Conservation (phyloP, 768 basidiomycete genomes). For the Lyophyllum decastes region DNA sequence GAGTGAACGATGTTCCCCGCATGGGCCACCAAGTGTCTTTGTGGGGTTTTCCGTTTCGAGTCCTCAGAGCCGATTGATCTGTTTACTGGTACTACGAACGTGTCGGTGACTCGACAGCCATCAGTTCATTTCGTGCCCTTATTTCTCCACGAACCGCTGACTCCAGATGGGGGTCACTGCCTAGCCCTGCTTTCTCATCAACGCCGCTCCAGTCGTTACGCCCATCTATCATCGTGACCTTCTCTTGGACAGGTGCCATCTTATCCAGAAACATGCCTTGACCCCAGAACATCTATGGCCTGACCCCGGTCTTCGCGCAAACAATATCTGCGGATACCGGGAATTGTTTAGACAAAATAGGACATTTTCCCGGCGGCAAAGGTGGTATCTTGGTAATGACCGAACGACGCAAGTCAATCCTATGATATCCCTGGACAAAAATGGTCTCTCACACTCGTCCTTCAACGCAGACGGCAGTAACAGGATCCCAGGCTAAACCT, state of each 20-base stretch:
- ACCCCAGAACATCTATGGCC: not conserved
- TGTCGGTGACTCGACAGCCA: not conserved
- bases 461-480: not conserved
- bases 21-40: slow-evolving; percentile 30
- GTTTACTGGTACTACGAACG: not conserved
- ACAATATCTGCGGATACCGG: not conserved
- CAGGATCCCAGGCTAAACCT: not conserved
- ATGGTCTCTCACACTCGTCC: not conserved
- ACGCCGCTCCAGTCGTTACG: not conserved
- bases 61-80: slow-evolving; percentile 20
- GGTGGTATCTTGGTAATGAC: not conserved
- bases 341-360: not conserved
- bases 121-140: not conserved
- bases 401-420: not conserved
- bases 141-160: not conserved
- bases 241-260: slow-evolving; percentile 2
- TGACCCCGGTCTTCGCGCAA: slow-evolving; percentile 1
- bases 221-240: not conserved
- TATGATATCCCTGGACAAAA: not conserved
- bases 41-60: slow-evolving; percentile 28
- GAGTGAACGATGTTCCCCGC: slow-evolving; percentile 35
- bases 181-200: not conserved
- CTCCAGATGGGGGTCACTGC: not conserved
- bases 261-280: not conserved
- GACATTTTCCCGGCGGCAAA: not conserved